Evolutionary conservation across 2,329 filamentous ascomycete species (phyloP), one percentile per base, ranked within the genome.

Genomic region (Talaromyces sp.): DNA sequence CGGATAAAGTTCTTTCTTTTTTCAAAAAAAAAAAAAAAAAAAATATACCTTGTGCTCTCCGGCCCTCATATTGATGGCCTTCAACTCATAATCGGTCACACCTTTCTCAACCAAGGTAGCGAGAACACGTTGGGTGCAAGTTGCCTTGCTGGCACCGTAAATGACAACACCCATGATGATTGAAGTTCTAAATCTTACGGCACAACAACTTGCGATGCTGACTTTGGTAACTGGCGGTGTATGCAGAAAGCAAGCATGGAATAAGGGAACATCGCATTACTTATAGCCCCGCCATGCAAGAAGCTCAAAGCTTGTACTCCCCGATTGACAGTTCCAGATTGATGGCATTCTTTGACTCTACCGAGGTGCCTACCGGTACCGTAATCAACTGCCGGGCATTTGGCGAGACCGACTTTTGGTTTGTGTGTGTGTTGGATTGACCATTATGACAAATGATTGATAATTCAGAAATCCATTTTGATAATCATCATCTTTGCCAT

Each of bases 141-240:
- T 70, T 5, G 75, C 73, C 29, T 59, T 31, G 15, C 63, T 29
- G 27, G 67, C 64, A 17, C 76, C 75, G 66, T 77, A 68, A 49
- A 78, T 59, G 66, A 75, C 75, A 67, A 77, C 66, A 61, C 67
- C 68, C 75, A 77, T 77, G 29, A 29, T 56, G n/a, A 36, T 13
- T 22, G 11, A 36, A 17, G 2, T 13, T 7, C 11, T 1, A 22
- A 22, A 36, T 25, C 31, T 38, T 31, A 56, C 29, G 19, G n/a
- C 17, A 38, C 11, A 15, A 7, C 53, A n/a, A 56, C 36, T 19
- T 36, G 53, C 51, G 29, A 22, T 13, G 51, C n/a, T 36, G 53
- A 54, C 19, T 34, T 13, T 56, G 31, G n/a, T 38, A 15, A 36
- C 7, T 25, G 31, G 31, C 31, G 17, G 51, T 36, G 29, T 54